Conservation (phyloP, 805 yeast species). For the Vanderwaltozyma verrucispora region DNA sequence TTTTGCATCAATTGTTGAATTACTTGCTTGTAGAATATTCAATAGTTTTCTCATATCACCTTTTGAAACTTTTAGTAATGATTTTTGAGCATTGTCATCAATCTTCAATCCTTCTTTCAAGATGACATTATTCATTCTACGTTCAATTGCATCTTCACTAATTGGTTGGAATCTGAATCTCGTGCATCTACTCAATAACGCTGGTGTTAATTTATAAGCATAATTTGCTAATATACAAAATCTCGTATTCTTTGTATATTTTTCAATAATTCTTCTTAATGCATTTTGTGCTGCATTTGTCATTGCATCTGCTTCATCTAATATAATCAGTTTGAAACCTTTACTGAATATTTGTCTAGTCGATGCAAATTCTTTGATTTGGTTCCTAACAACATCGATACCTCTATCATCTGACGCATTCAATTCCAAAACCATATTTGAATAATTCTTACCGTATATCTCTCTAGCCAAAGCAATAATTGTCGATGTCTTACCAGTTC, state of each 20-base stretch:
- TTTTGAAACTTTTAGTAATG: conserved; percentile 62
- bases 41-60: conserved; percentile 97
- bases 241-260: conserved; percentile 88
- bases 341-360: conserved; percentile 85
- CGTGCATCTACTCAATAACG: conserved; percentile 88
- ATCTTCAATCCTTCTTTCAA: conserved; percentile 55
- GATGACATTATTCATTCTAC: conserved; percentile 59
- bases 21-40: conserved; percentile 89
- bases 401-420: conserved; percentile 98
- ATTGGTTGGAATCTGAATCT: conserved; percentile 88
- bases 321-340: conserved; percentile 81
- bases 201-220: conserved; percentile 92
- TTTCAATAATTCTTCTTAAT: conserved; percentile 70
- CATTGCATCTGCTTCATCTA: conserved; percentile 97
- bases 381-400: conserved; percentile 95
- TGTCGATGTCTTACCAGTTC: conserved; percentile 88
- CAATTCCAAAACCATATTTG: conserved; percentile 85
- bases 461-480: conserved; percentile 81
- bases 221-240: conserved; percentile 94
- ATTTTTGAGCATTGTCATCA: conserved; percentile 45
- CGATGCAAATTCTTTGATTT: conserved; percentile 90
- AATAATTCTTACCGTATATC: conserved; percentile 71
- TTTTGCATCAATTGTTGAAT: conserved; percentile 53
- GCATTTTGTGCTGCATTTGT: conserved; percentile 81
- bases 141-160: conserved; percentile 51